Evolutionary conservation across 2,329 filamentous ascomycete species (phyloP), one percentile per base, ranked within the genome.

Genomic region (Botrytis byssoidea): DNA sequence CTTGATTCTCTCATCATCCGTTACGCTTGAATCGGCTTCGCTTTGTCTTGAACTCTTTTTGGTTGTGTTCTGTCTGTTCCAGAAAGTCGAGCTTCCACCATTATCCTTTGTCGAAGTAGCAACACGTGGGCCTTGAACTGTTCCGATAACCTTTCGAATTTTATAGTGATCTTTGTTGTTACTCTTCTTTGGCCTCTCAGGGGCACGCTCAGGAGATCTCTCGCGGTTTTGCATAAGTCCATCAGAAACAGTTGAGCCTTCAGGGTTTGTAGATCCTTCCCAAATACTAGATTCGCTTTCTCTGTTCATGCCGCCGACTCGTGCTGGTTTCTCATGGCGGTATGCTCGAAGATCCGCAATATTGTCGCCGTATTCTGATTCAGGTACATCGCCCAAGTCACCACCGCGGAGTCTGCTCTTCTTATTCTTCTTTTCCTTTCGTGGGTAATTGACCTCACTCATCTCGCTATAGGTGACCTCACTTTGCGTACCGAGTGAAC

Each of bases 291-390:
- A 92, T 78, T 98, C 95, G 61, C 91, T 87, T 77, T 92, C 87
- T 79, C 91, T 91, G 83, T 98, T 98, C 82, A 98, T 85, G 32
- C 95, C 95, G 51, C 95, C 95, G 2, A 98, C 94, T 70, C 92
- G 88, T 0, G 95, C 95, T 2, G 94, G 86, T 82, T 91, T 93
- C 84, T 98, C 95, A 80, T 94, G 88, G 37, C 95, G 92, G 85
- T 98, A 98, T 48, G 89, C 89, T 74, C 92, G 89, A 73, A 98
- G 88, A 65, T 89, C 85, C 78, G 90, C 85, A 37, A 88, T 90
- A 70, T 86, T 86, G 57, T 86, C 87, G 81, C 93, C 91, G 40
- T 82, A 77, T 40, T 81, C 80, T 48, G 79, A 79, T 65, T 80
- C 80, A 1, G 73, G 74, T 44, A 73, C 73, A 35, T 77, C 75